Conservation (phyloP, 768 basidiomycete genomes). For the Boletales sp. region DNA sequence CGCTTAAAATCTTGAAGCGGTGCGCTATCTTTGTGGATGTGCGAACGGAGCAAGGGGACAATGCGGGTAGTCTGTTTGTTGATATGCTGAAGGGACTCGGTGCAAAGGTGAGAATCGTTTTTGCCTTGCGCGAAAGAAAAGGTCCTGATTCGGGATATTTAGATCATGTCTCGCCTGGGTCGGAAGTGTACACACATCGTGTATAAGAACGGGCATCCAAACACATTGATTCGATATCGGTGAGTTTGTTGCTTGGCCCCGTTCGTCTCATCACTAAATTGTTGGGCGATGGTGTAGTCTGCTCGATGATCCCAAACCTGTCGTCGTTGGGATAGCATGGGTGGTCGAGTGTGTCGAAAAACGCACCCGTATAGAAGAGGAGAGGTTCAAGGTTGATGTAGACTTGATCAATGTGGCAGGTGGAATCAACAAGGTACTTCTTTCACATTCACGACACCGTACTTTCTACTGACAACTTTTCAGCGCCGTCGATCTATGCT, state of each 20-base stretch:
- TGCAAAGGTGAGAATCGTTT: slow-evolving; percentile 57
- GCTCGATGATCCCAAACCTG: slow-evolving; percentile 64
- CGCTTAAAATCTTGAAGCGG: slow-evolving; percentile 58
- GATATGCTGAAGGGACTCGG: slow-evolving; percentile 81
- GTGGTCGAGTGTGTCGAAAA: slow-evolving; percentile 84
- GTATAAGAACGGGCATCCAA: slow-evolving; percentile 76
- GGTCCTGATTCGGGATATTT: not conserved
- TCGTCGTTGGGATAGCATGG: slow-evolving; percentile 84
- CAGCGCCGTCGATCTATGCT: slow-evolving; percentile 75
- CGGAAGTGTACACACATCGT: slow-evolving; percentile 81
- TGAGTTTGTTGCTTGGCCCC: slow-evolving; percentile 26
- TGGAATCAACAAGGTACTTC: slow-evolving; percentile 56
- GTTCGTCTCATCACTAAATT: not conserved
- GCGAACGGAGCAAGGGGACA: slow-evolving; percentile 65
- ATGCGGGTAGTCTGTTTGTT: slow-evolving; percentile 75
- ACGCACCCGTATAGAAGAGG: slow-evolving; percentile 58
- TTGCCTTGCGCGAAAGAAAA: not conserved
- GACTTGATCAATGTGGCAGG: slow-evolving; percentile 55
- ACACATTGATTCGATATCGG: slow-evolving; percentile 73
- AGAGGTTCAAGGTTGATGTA: slow-evolving; percentile 61
- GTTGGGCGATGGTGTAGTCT: slow-evolving; percentile 35
- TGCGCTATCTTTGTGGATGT: slow-evolving; percentile 88
- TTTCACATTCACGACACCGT: not conserved
- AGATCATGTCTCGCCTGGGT: slow-evolving; percentile 65
- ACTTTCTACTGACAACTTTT: not conserved